phyloP scores from a whole-genome alignment of 2,329 filamentous ascomycete genomes.

The Ascochyta clinopodiicola region DNA sequence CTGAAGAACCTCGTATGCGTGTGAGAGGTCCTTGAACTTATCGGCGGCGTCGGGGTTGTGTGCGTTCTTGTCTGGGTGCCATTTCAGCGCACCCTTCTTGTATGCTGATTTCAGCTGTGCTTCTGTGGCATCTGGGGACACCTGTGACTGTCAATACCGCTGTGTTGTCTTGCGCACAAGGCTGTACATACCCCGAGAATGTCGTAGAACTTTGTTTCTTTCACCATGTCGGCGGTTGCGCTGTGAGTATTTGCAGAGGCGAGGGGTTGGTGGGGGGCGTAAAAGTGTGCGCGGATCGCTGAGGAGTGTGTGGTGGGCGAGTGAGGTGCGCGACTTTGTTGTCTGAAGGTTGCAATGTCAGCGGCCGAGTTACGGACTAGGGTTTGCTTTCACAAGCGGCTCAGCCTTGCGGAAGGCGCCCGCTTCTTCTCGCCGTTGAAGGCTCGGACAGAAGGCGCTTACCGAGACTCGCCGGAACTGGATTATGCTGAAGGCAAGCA shows the following conservation, averaged over 20 bases:
- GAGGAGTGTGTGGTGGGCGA: slow-evolving; percentile 13
- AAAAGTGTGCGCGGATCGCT: slow-evolving; percentile 24
- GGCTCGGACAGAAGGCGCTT: slow-evolving; percentile 21
- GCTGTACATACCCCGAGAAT: slow-evolving; percentile 70
- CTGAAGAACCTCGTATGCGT: slow-evolving; percentile 93
- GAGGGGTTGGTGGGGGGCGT: slow-evolving; percentile 39
- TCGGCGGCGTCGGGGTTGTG: slow-evolving; percentile 92
- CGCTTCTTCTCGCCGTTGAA: slow-evolving; percentile 13
- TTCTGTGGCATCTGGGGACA: slow-evolving; percentile 79
- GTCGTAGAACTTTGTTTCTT: slow-evolving; percentile 82
- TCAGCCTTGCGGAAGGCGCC: slow-evolving; percentile 26
- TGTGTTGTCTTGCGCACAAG: slow-evolving; percentile 16
- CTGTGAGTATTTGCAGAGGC: slow-evolving; percentile 15
- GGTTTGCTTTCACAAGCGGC: slow-evolving; percentile 22
- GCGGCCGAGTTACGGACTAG: slow-evolving; percentile 17
- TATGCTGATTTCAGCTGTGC: slow-evolving; percentile 90
- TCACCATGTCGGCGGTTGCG: slow-evolving; percentile 67
- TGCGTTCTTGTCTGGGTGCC: slow-evolving; percentile 93
- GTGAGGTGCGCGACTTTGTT: slow-evolving; percentile 13
- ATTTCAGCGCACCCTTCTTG: slow-evolving; percentile 82
- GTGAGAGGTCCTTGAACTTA: slow-evolving; percentile 97
- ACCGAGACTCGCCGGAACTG: slow-evolving; percentile 25
- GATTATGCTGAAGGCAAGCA: slow-evolving; percentile 1
- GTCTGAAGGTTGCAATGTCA: slow-evolving; percentile 22
- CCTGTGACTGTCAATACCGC: slow-evolving; percentile 58